Base-by-base conservation (phyloP, 345 rosid genomes). In the Sonneratia caseolaris region DNA sequence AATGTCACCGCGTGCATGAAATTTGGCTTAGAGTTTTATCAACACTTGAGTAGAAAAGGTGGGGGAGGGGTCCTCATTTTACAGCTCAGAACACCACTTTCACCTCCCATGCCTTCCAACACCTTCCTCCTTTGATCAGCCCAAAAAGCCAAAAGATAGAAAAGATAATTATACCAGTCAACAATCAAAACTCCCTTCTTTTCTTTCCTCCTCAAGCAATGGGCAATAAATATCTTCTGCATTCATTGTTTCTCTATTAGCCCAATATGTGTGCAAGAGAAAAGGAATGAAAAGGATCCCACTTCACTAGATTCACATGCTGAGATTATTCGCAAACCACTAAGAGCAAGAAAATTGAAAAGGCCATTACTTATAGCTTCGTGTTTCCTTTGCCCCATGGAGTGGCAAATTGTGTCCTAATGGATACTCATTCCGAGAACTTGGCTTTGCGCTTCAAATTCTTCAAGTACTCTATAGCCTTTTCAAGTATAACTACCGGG, bases 381-480 rank as follows among this genome's bases (percentile, higher is more conserved):
- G 13, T 7, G 38, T 27, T 62, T 62, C 38, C 27, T 35, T 37
- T 37, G 11, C 27, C 19, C 51, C 51, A 47, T 47, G 9, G 7
- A 47, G 51, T 37, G 7, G 66, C 27, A 32, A 22, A 57, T 62
- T 18, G 7, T 4, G 36, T 32, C 70, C n/a, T 68, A 68, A 18
- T 40, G 48, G 70, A 40, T 24, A 48, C 36, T 68, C 70, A 38
- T 68, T 11, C 88, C 88, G 40, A 80, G 73, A 16, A 79, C 82
- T 74, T 67, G 32, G 86, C 96, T 78, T 86, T 84, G 70, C 69
- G 83, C 82, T 78, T 86, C 85, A 89, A 66, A 66, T 88, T 82
- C 71, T 84, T 91, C 78, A 91, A 69, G 76, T 86, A 91, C 64
- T 83, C 68, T 62, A 89, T 88, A 27, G 93, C 96, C 77, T 88